Evolutionary conservation across 129 eudicot genomes (phyloP).

Genomic region (Scalesia atractyloides): DNA sequence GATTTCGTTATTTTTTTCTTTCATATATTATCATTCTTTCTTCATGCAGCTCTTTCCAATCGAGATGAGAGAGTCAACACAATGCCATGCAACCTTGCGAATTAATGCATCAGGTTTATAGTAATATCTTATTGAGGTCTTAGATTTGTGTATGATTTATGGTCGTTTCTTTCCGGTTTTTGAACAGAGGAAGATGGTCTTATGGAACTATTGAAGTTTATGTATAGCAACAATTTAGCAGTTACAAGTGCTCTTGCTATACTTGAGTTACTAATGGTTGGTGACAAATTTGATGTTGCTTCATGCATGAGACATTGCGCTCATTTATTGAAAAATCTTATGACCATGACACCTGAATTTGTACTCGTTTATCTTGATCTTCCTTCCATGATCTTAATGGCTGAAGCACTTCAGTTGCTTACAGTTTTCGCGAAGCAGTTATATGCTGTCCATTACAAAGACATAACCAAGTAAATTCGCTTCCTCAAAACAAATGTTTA

Average conservation of each 20-base stretch:
- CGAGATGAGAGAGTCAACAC: conserved; percentile 71
- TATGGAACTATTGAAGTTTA: conserved; percentile 76
- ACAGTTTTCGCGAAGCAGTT: conserved; percentile 63
- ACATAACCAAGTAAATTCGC: conserved; percentile 57
- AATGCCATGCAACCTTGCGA: conserved; percentile 57
- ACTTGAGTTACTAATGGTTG: too few relatives aligned
- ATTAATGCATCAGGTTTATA: conserved; percentile 64
- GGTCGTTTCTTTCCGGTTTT: too few relatives aligned
- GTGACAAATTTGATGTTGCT: conserved; percentile 80
- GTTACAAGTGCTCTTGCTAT: too few relatives aligned
- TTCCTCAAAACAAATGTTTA: background rate
- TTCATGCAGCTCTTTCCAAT: conserved; percentile 65
- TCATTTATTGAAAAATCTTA: conserved; percentile 44
- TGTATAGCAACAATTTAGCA: too few relatives aligned
- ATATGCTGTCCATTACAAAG: conserved; percentile 61
- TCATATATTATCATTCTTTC: background rate
- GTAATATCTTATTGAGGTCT: background rate
- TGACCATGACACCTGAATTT: conserved; percentile 64
- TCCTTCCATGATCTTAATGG: conserved; percentile 57
- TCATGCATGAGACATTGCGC: conserved; percentile 87
- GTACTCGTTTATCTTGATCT: conserved; percentile 76
- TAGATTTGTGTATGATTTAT: too few relatives aligned
- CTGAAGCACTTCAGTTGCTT: conserved; percentile 70
- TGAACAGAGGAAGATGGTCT: conserved; percentile 80
- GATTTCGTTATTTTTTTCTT: background rate